phyloP scores from a whole-genome alignment of 2,329 filamentous ascomycete genomes.

The Colletotrichum sp. region DNA sequence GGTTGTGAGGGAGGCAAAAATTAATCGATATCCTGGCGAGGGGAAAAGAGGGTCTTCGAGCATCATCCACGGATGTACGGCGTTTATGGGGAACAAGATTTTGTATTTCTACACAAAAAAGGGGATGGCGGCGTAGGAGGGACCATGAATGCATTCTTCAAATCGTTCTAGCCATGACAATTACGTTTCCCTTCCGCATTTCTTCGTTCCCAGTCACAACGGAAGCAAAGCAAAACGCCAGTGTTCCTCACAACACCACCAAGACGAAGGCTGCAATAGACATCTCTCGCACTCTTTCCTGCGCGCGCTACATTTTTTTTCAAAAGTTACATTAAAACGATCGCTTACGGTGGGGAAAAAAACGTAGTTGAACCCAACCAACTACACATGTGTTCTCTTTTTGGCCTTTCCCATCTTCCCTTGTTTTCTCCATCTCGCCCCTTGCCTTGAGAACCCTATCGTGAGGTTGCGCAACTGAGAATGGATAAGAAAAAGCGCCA shows the following conservation, averaged over 20 bases:
- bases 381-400: conserved; percentile 10
- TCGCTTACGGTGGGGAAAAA: conserved; percentile 14
- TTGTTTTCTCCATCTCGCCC: background rate
- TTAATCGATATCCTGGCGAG: conserved; percentile 9
- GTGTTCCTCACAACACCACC: background rate
- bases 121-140: conserved; percentile 15
- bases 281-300: background rate
- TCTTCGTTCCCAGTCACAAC: background rate
- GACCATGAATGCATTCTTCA: conserved; percentile 15
- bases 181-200: background rate
- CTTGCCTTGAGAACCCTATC: background rate
- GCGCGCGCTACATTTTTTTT: background rate
- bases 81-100: background rate
- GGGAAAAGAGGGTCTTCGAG: background rate
- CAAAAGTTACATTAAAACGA: conserved; percentile 14
- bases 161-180: conserved; percentile 17
- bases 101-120: background rate
- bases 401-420: conserved; percentile 3
- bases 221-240: background rate
- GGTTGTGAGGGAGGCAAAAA: background rate
- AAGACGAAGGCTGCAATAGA: background rate
- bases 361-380: conserved; percentile 14
- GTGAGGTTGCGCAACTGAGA: background rate
- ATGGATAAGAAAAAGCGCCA: conserved; percentile 7
- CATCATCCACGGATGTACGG: conserved; percentile 13